Evolutionary conservation across 331 rosid species (phyloP), one percentile per base, ranked within the genome.

Genomic region (Phaseolus coccineus): DNA sequence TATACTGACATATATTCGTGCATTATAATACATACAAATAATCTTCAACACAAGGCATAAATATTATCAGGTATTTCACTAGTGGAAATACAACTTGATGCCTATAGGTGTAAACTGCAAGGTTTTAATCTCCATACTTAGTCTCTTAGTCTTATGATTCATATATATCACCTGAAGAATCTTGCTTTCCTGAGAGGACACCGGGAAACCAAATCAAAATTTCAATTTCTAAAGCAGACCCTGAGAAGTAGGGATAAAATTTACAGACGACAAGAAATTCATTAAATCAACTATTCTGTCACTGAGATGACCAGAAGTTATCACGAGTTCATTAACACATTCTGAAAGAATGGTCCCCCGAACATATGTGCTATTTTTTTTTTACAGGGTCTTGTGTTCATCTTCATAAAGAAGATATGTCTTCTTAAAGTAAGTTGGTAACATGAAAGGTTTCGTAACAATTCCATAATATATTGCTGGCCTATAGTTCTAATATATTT

Each of bases 381-480:
- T 19, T 19, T 19, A 24, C 5, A 40, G 37, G 39, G 33, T 19
- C 64, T 44, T 62, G 52, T 39, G 16, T 24, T 72, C 50, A 22
- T 67, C 64, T 55, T 68, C 83, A 71, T 51, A 68, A 14, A 56
- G 47, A 69, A 63, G 35, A 61, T 39, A 5, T 19, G 13, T 76
- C 58, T 62, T 48, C 69, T 65, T 2, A 39, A n/a, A 22, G 66
- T 19, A 19, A 19, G 22, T 19, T 24, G 37, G 13, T 55, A 31
- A 42, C 48, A 35, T 61, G 50, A 27, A 48, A 35, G 1, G 57
- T 44, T 66, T 66, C 44, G 65, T 31, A 27, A 56, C 51, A 19
- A 52, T 35, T 61, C 53, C 53, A 82, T n/a, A 62, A 73, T 48
- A 57, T 71, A 50, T 68, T 58, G 77, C 59, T 28, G 58, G 8